phyloP scores from a whole-genome alignment of 371 early-diverging fungal genomes.

The Catenaria anguillulae region DNA sequence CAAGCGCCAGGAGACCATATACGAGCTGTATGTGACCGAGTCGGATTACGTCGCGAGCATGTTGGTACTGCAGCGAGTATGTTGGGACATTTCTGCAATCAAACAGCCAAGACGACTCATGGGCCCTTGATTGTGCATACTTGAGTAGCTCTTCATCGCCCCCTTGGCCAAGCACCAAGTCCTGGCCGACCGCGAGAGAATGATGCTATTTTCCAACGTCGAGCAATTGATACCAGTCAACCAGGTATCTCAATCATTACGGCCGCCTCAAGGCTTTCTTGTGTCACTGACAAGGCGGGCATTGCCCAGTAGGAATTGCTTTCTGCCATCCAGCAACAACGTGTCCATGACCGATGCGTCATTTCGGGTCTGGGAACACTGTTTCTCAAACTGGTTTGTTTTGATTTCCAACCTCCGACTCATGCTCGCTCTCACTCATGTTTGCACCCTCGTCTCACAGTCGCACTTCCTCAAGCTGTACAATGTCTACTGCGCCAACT shows the following conservation, averaged over 20 bases:
- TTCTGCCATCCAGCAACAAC: conserved; percentile 1
- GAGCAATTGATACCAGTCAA: conserved; percentile 12
- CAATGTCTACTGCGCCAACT: conserved; percentile 13
- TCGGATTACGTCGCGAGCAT: conserved; percentile 10
- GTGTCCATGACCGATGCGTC: conserved; percentile 3
- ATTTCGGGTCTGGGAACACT: conserved; percentile 8
- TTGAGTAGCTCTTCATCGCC: background rate
- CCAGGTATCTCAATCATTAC: background rate
- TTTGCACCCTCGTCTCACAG: background rate
- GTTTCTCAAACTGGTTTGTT: conserved; percentile 2
- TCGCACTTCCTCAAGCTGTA: conserved; percentile 13
- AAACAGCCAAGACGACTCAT: background rate
- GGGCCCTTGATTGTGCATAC: background rate
- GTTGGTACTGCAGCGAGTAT: conserved; percentile 22
- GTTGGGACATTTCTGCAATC: background rate
- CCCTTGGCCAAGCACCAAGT: conserved; percentile 8
- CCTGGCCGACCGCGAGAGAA: background rate
- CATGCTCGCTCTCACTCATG: background rate
- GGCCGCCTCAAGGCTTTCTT: too few relatives aligned
- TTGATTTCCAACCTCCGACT: too few relatives aligned
- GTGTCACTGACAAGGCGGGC: too few relatives aligned
- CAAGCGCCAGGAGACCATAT: conserved; percentile 8
- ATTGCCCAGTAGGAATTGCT: too few relatives aligned
- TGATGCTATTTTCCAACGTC: conserved; percentile 11
- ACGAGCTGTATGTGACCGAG: conserved; percentile 10